phyloP scores from a whole-genome alignment of 306 rosid species.

The Malus domestica region ASM211411v1 NC_041792.1:18576407-18576906 shows the following conservation, averaged over 20 bases:
- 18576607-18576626: neutral
- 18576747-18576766: neutral
- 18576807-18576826: neutral
- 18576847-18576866: slow-evolving; percentile 60
- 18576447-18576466: neutral
- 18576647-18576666: too few species aligned
- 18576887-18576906: slow-evolving; percentile 51
- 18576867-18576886: slow-evolving; percentile 45
- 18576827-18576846: slow-evolving; percentile 7
- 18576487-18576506: neutral
- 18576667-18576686: neutral
- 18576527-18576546: neutral
- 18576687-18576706: neutral
- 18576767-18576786: neutral
- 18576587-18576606: neutral
- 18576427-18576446: neutral
- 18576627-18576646: neutral
- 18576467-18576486: neutral
- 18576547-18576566: neutral
- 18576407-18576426: neutral
- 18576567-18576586: neutral
- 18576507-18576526: neutral
- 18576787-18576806: neutral
- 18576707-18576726: neutral
- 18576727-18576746: neutral